Evolutionary conservation across 176 grass and related monocot species (phyloP).

Genomic region (Saccharum spontaneum): DNA sequence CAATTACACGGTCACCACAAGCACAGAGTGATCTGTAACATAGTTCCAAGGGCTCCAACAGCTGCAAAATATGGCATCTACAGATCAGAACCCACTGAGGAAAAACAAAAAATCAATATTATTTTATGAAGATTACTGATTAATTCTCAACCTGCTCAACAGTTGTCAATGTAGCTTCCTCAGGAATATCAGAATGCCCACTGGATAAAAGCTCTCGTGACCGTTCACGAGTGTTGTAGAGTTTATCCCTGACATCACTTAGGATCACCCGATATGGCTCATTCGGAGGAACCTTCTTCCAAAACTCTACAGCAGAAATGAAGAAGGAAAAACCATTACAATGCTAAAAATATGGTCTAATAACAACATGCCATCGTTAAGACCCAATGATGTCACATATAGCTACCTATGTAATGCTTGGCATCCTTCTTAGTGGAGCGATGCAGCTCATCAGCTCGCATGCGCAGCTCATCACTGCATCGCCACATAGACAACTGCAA

Average conservation of each 20-base stretch:
- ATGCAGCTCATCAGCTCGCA: conserved; percentile 64
- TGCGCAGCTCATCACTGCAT: conserved; percentile 66
- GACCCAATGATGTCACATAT: conserved; percentile 5
- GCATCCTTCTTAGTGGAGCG: conserved; percentile 72
- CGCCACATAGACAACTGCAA: conserved; percentile 83
- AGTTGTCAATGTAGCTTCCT: conserved; percentile 58
- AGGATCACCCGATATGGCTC: conserved; percentile 80
- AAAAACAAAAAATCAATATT: background rate
- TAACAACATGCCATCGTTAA: background rate
- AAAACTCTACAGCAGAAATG: conserved; percentile 53
- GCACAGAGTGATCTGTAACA: conserved; percentile 71
- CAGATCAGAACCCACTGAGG: background rate
- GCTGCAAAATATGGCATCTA: conserved; percentile 42
- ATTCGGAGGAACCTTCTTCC: conserved; percentile 81
- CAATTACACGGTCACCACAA: conserved; percentile 71
- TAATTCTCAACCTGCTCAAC: conserved; percentile 57
- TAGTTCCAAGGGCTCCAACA: conserved; percentile 73
- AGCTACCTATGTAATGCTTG: conserved; percentile 79
- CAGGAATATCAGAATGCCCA: conserved; percentile 69
- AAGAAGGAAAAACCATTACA: conserved; percentile 9
- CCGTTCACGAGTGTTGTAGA: conserved; percentile 68
- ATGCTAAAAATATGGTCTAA: background rate
- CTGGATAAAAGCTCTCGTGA: conserved; percentile 68
- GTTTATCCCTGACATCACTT: conserved; percentile 78
- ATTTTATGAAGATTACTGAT: conserved; percentile 3